These are phyloP conservation scores for Suillus hirtellus DNA, from an alignment of 768 basidiomycete species.

Conservation along the genomic window DNA sequence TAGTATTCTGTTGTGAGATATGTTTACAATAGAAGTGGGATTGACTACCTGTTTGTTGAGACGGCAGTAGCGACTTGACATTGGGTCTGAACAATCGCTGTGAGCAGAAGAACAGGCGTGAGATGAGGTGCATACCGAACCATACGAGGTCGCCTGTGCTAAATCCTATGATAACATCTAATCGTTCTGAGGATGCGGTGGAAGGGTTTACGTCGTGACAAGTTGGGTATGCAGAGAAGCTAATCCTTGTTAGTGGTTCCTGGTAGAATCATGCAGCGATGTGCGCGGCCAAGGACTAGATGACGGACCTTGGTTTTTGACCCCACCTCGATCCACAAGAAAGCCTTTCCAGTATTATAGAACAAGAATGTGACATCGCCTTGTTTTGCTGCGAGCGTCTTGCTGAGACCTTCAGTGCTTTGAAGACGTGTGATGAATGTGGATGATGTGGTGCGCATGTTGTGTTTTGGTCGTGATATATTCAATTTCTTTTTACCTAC, in stretches of 20 bases:
- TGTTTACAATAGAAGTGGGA: constrained; percentile 1
- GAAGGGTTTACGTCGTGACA: constrained; percentile 85
- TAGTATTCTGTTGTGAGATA: constrained; percentile 29
- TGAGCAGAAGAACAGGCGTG: constrained; percentile 11
- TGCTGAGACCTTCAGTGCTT: constrained; percentile 72
- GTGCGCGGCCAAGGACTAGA: neutral
- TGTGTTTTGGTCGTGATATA: constrained; percentile 79
- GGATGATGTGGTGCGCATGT: constrained; percentile 86
- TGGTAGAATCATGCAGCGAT: constrained; percentile 32
- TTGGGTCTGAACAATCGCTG: constrained; percentile 55
- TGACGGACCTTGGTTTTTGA: constrained; percentile 73
- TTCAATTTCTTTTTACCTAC: constrained; percentile 61
- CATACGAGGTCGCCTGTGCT: constrained; percentile 93
- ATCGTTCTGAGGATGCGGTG: constrained; percentile 74
- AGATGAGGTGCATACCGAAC: constrained; percentile 64
- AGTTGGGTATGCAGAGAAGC: constrained; percentile 85
- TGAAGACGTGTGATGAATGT: constrained; percentile 90
- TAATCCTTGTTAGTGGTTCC: constrained; percentile 86
- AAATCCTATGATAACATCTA: constrained; percentile 93
- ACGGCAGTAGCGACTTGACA: constrained; percentile 79
- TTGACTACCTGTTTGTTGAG: constrained; percentile 75
- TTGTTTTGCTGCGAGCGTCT: constrained; percentile 70
- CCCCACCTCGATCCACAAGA: constrained; percentile 87
- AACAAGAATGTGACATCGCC: constrained; percentile 88
- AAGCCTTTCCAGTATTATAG: constrained; percentile 83